phyloP scores from a whole-genome alignment of 106 monocot genomes.

The Acanthochlamys bracteata region DNA sequence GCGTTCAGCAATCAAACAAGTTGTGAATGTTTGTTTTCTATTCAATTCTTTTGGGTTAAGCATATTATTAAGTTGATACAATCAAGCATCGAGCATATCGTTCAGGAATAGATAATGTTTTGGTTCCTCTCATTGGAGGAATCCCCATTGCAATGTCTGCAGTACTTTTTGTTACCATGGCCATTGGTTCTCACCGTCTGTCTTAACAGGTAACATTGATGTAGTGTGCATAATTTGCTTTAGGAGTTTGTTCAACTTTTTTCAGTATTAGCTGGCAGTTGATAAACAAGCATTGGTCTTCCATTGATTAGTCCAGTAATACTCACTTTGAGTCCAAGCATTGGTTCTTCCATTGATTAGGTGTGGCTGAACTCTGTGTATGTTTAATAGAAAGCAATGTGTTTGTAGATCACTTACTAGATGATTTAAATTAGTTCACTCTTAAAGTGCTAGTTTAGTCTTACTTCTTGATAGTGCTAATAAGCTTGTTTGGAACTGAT shows the following conservation, averaged over 20 bases:
- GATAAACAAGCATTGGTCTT: background rate
- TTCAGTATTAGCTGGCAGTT: background rate
- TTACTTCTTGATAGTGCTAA: background rate
- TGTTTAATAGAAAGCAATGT: no score
- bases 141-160: constrained; percentile 76
- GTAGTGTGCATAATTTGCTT: background rate
- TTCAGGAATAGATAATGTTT: constrained; percentile 53
- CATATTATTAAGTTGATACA: no score
- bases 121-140: constrained; percentile 63
- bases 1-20: no score
- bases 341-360: no score
- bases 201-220: background rate
- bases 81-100: constrained; percentile 46
- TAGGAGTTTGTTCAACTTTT: background rate
- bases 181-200: constrained; percentile 2
- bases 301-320: no score
- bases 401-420: background rate
- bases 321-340: no score
- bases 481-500: background rate
- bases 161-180: background rate
- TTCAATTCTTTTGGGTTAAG: no score
- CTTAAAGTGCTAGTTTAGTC: background rate
- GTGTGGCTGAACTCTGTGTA: no score
- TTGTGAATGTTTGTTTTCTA: no score
- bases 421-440: background rate